A percentile compares a stretch with the other conserved stretches of the same genome.
These are phyloP conservation scores for Phytophthora foliorum DNA, from an alignment of 352 stramenopile species.

Conservation along the genomic window DNA sequence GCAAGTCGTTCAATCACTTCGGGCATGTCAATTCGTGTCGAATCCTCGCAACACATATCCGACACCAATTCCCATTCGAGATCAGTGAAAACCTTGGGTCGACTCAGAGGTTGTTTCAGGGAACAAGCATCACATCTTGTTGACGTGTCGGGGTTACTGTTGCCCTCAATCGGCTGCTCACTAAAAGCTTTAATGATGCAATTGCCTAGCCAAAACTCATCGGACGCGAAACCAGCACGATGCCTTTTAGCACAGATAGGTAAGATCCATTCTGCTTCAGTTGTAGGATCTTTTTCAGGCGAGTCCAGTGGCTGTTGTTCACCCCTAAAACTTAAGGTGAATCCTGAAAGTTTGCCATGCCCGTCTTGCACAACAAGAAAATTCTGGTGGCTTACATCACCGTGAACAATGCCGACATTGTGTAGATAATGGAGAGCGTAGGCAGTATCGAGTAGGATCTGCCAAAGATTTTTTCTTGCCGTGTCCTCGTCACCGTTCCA, in stretches of 20 bases:
- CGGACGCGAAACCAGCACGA: not conserved
- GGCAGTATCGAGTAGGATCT: not conserved
- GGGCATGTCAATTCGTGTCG: not conserved
- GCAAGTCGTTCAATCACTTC: conserved; percentile 10
- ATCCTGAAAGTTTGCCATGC: conserved; percentile 1
- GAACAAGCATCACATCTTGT: not conserved
- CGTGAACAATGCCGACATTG: not conserved
- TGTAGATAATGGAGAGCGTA: conserved; percentile 20
- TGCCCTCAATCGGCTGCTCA: not conserved
- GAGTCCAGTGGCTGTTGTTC: not conserved
- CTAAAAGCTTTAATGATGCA: conserved; percentile 12
- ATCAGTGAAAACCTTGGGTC: conserved; percentile 3
- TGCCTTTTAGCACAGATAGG: not conserved
- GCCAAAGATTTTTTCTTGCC: not conserved
- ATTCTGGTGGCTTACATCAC: conserved; percentile 1
- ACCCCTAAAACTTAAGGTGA: not conserved
- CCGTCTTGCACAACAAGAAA: not conserved
- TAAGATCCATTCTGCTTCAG: not conserved
- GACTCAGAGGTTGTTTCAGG: not conserved
- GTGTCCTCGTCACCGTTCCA: not conserved
- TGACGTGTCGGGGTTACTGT: not conserved
- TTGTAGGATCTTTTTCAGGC: not conserved
- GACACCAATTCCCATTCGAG: conserved; percentile 12
- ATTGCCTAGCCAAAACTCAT: conserved; percentile 12
- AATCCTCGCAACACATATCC: conserved; percentile 7